These are phyloP conservation scores for Suaeda aralocaspica DNA, from an alignment of 148 eudicot species.

Conservation along the genomic window DNA sequence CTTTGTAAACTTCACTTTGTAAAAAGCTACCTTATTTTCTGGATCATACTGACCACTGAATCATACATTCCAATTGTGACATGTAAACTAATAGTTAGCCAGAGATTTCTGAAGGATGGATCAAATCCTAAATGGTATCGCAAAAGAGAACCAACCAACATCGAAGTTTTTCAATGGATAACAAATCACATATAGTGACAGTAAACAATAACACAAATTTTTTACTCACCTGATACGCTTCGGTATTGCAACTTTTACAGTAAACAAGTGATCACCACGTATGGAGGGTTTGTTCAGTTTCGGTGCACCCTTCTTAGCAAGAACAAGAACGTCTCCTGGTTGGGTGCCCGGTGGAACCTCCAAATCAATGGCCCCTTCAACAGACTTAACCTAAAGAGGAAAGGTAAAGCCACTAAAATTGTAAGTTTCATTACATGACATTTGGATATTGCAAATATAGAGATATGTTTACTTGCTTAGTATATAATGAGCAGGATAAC, in stretches of 20 bases:
- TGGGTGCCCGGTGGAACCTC: conserved; percentile 94
- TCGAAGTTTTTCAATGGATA: neutral
- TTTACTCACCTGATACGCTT: conserved; percentile 71
- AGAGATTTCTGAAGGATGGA: neutral
- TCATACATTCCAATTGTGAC: no score
- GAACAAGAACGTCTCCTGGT: conserved; percentile 94
- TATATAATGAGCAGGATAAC: neutral
- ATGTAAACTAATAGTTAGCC: neutral
- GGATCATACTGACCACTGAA: no score
- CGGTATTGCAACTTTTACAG: conserved; percentile 76
- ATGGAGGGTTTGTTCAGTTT: conserved; percentile 85
- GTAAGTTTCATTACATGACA: neutral
- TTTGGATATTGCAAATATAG: no score
- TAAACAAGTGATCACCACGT: conserved; percentile 91
- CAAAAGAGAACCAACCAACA: neutral
- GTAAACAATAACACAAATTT: neutral
- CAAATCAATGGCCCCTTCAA: conserved; percentile 77
- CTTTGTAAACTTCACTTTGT: conserved; percentile 3
- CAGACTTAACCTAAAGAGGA: conserved; percentile 69
- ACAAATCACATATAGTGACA: neutral
- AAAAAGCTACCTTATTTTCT: no score
- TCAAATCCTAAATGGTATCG: neutral
- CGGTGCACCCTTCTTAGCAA: conserved; percentile 90
- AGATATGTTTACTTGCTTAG: neutral
- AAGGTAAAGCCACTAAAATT: neutral